Conservation (phyloP, 2,329 filamentous ascomycete species). For the Fusarium albidum region DNA sequence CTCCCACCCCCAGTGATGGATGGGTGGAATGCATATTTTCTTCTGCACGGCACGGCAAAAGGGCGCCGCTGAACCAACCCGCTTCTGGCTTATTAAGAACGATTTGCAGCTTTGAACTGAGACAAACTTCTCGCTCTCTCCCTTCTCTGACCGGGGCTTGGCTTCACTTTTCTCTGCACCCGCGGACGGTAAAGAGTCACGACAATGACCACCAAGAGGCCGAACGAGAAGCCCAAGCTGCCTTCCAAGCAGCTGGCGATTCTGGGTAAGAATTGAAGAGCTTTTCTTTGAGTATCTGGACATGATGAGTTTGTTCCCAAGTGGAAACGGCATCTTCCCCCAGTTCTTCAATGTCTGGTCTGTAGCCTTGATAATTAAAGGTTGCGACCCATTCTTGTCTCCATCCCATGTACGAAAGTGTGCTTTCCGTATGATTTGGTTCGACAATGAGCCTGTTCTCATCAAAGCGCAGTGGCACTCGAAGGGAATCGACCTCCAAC, state of each 20-base stretch:
- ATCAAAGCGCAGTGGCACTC: slow-evolving; percentile 29
- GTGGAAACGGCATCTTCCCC: neutral
- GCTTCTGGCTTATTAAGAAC: slow-evolving; percentile 19
- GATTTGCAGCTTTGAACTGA: neutral
- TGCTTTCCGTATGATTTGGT: neutral
- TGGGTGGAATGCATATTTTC: slow-evolving; percentile 12
- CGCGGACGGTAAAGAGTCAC: slow-evolving; percentile 11
- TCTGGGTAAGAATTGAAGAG: slow-evolving; percentile 65
- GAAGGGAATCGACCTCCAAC: slow-evolving; percentile 2
- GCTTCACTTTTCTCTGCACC: slow-evolving; percentile 3
- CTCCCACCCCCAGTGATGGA: neutral
- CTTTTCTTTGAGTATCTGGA: neutral
- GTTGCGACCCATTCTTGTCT: neutral
- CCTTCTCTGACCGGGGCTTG: neutral
- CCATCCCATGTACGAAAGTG: neutral
- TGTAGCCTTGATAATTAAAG: too few relatives aligned
- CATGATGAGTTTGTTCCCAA: neutral
- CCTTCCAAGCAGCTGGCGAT: slow-evolving; percentile 81
- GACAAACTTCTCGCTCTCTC: too few relatives aligned
- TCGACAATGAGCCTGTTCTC: slow-evolving; percentile 26
- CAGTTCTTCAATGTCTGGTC: too few relatives aligned
- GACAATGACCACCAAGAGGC: slow-evolving; percentile 34
- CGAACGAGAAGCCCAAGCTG: slow-evolving; percentile 64
- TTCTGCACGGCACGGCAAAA: slow-evolving; percentile 23
- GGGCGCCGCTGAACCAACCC: slow-evolving; percentile 13